Conservation (phyloP, 2,329 filamentous ascomycete genomes). For the Fusarium fujikuroi region DNA sequence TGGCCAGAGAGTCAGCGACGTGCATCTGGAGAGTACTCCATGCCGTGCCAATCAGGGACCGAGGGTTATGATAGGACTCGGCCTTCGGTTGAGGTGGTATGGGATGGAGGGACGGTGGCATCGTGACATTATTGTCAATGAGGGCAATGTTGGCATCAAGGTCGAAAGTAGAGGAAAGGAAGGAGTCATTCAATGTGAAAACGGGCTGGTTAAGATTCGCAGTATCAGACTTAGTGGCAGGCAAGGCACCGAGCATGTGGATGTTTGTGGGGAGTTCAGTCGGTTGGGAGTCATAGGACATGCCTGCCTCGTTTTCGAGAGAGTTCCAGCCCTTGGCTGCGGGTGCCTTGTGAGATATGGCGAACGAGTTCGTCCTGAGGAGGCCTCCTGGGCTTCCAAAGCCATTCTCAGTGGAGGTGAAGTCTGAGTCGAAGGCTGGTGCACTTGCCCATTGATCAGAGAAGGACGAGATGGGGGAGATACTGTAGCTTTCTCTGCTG, state of each 20-base stretch:
- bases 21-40: slow-evolving; percentile 61
- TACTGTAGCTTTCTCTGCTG: slow-evolving; percentile 53
- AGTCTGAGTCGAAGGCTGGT: slow-evolving; percentile 54
- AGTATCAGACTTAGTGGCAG: slow-evolving; percentile 43
- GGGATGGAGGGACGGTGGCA: slow-evolving; percentile 19
- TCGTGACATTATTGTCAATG: slow-evolving; percentile 45
- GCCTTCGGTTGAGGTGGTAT: slow-evolving; percentile 33
- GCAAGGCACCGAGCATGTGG: slow-evolving; percentile 48
- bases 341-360: slow-evolving; percentile 35
- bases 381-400: slow-evolving; percentile 49
- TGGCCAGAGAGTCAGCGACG: slow-evolving; percentile 56
- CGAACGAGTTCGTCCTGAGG: slow-evolving; percentile 42
- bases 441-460: slow-evolving; percentile 53
- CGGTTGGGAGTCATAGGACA: slow-evolving; percentile 46
- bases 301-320: slow-evolving; percentile 46
- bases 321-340: slow-evolving; percentile 39
- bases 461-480: slow-evolving; percentile 61
- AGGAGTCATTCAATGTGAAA: slow-evolving; percentile 51
- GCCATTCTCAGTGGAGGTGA: slow-evolving; percentile 59
- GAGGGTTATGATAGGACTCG: slow-evolving; percentile 43
- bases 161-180: slow-evolving; percentile 48
- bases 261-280: slow-evolving; percentile 58
- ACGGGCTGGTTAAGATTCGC: slow-evolving; percentile 50
- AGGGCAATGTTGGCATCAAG: slow-evolving; percentile 53
- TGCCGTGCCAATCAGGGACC: slow-evolving; percentile 54